A percentile compares a stretch with the other conserved stretches of the same genome.
phyloP scores from a whole-genome alignment of 495 filamentous ascomycete genomes.

The Astrocystis sublimbata region DNA sequence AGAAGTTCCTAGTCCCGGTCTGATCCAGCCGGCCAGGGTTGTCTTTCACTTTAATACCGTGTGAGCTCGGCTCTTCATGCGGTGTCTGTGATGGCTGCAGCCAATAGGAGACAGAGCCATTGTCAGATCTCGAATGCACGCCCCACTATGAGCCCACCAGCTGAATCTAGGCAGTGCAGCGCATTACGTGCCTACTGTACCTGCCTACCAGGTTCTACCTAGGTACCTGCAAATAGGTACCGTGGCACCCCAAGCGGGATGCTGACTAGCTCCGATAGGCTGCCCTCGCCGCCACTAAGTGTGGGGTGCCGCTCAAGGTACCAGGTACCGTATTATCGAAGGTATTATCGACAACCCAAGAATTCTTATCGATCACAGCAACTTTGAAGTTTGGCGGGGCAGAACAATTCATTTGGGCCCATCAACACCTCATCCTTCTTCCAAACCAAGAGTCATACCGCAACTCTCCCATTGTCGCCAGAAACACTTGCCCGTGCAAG shows the following conservation, averaged over 20 bases:
- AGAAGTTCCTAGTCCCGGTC: too few relatives aligned
- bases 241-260: too few relatives aligned
- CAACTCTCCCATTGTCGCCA: not conserved
- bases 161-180: not conserved
- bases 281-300: too few relatives aligned
- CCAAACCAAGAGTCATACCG: not conserved
- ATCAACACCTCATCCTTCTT: not conserved
- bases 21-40: too few relatives aligned
- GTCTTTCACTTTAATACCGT: too few relatives aligned
- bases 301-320: too few relatives aligned
- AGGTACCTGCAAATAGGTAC: too few relatives aligned
- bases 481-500: not conserved
- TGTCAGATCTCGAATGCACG: not conserved
- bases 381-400: too few relatives aligned
- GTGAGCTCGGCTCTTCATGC: too few relatives aligned
- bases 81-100: not conserved
- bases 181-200: not conserved
- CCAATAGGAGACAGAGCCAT: not conserved
- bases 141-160: not conserved
- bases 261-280: too few relatives aligned
- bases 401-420: not conserved
- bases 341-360: not conserved
- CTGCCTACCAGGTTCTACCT: not conserved
- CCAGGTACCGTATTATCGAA: not conserved
- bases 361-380: not conserved